Base-by-base conservation (phyloP, 768 basidiomycete species). In the Boletus tylopilopsis region DNA sequence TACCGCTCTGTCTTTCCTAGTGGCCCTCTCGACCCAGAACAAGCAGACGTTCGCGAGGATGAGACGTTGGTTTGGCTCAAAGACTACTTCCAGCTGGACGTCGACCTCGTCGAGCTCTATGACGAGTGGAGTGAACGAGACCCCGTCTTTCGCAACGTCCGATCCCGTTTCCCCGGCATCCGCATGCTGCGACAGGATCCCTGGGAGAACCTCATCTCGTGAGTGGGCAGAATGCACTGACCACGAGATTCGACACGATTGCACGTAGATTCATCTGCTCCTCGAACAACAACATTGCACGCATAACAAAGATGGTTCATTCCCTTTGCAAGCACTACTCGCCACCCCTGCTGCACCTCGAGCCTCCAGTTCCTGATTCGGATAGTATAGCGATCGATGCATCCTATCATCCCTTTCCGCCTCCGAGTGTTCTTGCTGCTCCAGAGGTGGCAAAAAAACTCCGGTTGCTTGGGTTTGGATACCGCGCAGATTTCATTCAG, bases 121-220 rank as follows among this genome's bases (percentile, higher is more conserved):
- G 69, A 73, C 18, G 70, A 84, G 53, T 99, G 95, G 95, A 72
- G 80, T 27, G 57, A 60, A 16, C 71, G 76, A 39, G 96, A 99
- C 61, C 71, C 77, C 25, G 82, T 94, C 46, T 96, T 98, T 64
- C 73, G 79, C 21, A 73, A 68, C 32, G 67, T 86, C 30, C 76
- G 76, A 52, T 70, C 77, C 19, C 76, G 85, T 18, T 89, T 94
- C 54, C 67, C 77, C 49, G 96, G 96, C 8, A 89, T 95, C 38
- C 71, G 94, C 46, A 84, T 97, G 50, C 68, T 98, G 34, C 76
- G 90, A 60, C 94, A 98, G 69, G 93, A 95, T 63, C 91, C 92
- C 56, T 98, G 92, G 86, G 95, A 98, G 70, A 94, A 90, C 60
- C 78, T 98, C 24, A 71, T 97, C 37, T 93, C 91, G 94, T 96